Evolutionary conservation across 352 stramenopile species (phyloP), one percentile per base, ranked within the genome.

Genomic region (Globisporangium parvum): DNA sequence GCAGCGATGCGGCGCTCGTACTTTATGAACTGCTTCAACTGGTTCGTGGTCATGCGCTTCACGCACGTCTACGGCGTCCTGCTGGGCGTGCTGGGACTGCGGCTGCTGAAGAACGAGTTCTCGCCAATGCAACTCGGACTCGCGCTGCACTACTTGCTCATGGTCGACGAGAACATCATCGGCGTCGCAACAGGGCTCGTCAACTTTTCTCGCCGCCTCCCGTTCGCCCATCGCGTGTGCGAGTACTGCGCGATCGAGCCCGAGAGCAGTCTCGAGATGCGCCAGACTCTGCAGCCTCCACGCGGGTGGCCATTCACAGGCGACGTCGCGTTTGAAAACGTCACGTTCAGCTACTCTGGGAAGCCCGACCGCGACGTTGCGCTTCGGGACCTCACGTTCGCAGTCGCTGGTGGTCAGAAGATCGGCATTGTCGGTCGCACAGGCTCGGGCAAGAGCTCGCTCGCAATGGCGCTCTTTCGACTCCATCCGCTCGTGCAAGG

Each of bases 401-500:
- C 57, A 6, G 59, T 79, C 3, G 46, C 59, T 20, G 64, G 65
- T 6, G 73, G 75, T 12, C 64, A 83, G 51, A 82, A 80, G 47
- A 66, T 79, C 49, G 77, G 72, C 6, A 70, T 87, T 5, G 71
- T 76, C 51, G 80, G 67, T 8, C 66, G 77, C 24, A 88, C 77
- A 1, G 75, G 75, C 9, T 78, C 74, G 1, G 75, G 77, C 6
- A 87, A 88, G 54, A 87, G 67, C 40, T 80, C 70, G 20, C 46
- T 87, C 26, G 70, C 76, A 44, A 78, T 78, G 63, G 72, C 75
- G 24, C 49, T 87, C 20, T 80, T 86, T 35, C 62, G 75, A n/a
- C 65, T 87, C 18, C 67, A 83, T 23, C 33, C 59, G 14, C 11
- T 68, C 9, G 44, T 62, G 31, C 63, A 55, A 48, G 91, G 91